Evolutionary conservation across 257 asterid genomes (phyloP), one percentile per base, ranked within the genome.

Genomic region (Solanum pinnatisectum): DNA sequence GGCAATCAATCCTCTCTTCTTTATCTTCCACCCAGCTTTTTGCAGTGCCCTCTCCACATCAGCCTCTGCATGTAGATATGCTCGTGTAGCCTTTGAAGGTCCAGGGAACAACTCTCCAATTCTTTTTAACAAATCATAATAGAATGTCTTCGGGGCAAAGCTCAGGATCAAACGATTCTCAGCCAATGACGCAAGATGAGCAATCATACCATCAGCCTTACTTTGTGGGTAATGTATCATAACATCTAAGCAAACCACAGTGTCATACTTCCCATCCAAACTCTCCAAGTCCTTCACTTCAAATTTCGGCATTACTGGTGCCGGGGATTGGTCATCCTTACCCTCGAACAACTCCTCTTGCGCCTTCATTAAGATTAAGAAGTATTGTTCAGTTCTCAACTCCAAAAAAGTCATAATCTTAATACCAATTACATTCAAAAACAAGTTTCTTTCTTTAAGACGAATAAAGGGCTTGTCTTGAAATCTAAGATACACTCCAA

Each of bases 71-170:
- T 96, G 99, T 56, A 96, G 98, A 90, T 96, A 96, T 0, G 98
- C 98, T 89, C 99, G 91, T 52, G 99, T 96, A 20, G 98, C 98
- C 94, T 96, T 96, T 36, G 99, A 96, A 78, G 99, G 98, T n/a
- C 99, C 99, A 6, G 97, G 99, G 87, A 96, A 96, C 89, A 97
- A 88, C 91, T 97, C 99, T 10, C 99, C 99, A 2, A 97, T 90
- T 88, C 99, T 95, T 91, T 97, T 97, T 88, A 97, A 91, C 63
- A 94, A 84, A 92, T 87, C 93, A 84, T 97, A 97, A 90, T 95
- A 97, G 70, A 96, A 78, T 83, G 99, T 96, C 72, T 96, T 95
- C 3, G 99, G 99, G 46, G 98, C 99, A 67, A 97, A 97, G 92
- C 99, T 97, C 37, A 96, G 89, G 87, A 97, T 93, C 92, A 97